These are phyloP conservation scores for Euphorbia tirucalli DNA, from an alignment of 345 rosid species.

Conservation along the genomic window DNA sequence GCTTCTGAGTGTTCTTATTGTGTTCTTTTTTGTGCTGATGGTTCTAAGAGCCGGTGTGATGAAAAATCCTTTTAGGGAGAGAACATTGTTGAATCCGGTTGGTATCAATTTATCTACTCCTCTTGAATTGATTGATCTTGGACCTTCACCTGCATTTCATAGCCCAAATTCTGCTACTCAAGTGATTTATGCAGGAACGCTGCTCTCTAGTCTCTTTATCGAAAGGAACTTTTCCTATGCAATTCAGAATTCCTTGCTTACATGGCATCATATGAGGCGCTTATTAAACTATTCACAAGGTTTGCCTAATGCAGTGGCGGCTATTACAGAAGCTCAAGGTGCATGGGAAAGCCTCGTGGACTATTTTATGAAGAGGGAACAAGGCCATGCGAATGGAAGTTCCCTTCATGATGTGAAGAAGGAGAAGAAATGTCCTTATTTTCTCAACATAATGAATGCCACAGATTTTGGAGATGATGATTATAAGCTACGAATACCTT, in stretches of 20 bases:
- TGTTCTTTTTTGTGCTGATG: constrained; percentile 65
- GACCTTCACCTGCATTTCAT: constrained; percentile 50
- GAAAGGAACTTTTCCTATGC: constrained; percentile 55
- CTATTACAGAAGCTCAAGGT: constrained; percentile 80
- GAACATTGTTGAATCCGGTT: constrained; percentile 39
- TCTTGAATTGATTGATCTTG: constrained; percentile 59
- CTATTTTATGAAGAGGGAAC: constrained; percentile 56
- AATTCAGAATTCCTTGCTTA: constrained; percentile 54
- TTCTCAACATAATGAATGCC: constrained; percentile 75
- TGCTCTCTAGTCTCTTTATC: constrained; percentile 51
- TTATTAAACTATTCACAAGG: constrained; percentile 59
- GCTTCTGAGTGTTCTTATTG: constrained; percentile 56
- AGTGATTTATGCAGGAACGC: constrained; percentile 50
- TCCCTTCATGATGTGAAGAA: constrained; percentile 30
- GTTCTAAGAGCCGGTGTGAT: constrained; percentile 57
- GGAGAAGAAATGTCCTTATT: constrained; percentile 82
- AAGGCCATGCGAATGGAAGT: constrained; percentile 42
- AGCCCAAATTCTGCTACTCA: constrained; percentile 52
- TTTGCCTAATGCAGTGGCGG: constrained; percentile 71
- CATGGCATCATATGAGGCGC: constrained; percentile 67
- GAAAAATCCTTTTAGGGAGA: constrained; percentile 55
- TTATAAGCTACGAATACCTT: constrained; percentile 61
- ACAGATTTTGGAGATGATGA: constrained; percentile 48
- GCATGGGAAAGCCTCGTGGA: constrained; percentile 81
- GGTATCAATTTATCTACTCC: constrained; percentile 60